These are phyloP conservation scores for Apophysomyces variabilis DNA, from an alignment of 371 early-diverging fungal species.

Conservation along the genomic window DNA sequence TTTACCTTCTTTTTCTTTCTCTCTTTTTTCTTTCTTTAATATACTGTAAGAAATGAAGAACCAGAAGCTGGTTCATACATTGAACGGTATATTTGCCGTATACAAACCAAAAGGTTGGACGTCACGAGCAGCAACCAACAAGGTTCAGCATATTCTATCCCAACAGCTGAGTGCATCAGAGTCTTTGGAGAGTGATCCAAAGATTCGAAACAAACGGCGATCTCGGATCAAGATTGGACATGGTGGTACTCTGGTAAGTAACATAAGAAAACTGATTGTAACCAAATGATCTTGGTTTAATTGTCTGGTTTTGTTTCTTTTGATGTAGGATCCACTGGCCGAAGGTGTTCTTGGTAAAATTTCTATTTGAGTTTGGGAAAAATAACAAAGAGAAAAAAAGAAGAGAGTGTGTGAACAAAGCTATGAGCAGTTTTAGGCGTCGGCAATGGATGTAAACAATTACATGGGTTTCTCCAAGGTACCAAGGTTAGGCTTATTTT, in stretches of 20 bases:
- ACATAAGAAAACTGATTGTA: neutral
- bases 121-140: slow-evolving; percentile 44
- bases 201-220: slow-evolving; percentile 10
- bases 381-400: neutral
- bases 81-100: slow-evolving; percentile 50
- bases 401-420: neutral
- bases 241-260: slow-evolving; percentile 54
- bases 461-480: slow-evolving; percentile 36
- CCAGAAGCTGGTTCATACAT: slow-evolving; percentile 13
- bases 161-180: slow-evolving; percentile 19
- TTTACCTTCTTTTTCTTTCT: neutral
- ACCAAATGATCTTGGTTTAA: neutral
- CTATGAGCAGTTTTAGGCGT: slow-evolving; percentile 46
- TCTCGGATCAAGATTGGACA: slow-evolving; percentile 54
- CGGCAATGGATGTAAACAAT: slow-evolving; percentile 49
- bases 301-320: neutral
- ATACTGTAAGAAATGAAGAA: neutral
- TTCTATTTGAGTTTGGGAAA: neutral
- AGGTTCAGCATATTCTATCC: slow-evolving; percentile 32
- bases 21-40: neutral
- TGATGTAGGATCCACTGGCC: slow-evolving; percentile 53
- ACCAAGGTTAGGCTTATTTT: slow-evolving; percentile 30
- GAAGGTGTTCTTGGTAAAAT: slow-evolving; percentile 51
- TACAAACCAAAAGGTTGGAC: slow-evolving; percentile 52
- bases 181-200: neutral